Percentiles rank a stretch among this genome's conserved stretches.
Conservation (phyloP, 2,329 filamentous ascomycete species). For the Pseudogymnoascus sp. region DNA sequence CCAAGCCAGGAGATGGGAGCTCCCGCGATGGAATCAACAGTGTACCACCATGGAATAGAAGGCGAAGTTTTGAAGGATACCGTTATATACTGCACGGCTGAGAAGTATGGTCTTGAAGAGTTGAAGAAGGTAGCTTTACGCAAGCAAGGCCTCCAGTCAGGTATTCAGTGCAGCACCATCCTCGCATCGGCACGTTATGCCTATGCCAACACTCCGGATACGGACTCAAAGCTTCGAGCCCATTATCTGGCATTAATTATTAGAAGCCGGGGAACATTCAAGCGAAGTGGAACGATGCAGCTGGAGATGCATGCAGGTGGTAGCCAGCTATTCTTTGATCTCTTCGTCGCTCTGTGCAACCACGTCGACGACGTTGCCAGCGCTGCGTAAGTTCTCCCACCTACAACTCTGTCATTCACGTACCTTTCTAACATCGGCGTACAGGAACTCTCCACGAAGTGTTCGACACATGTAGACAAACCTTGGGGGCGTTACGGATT, state of each 20-base stretch:
- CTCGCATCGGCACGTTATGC: constrained; percentile 81
- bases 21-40: constrained; percentile 48
- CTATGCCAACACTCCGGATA: constrained; percentile 81
- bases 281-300: constrained; percentile 91
- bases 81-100: constrained; percentile 80
- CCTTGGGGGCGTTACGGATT: constrained; percentile 7
- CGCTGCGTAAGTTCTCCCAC: constrained; percentile 40
- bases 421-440: background rate
- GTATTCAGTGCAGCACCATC: constrained; percentile 78
- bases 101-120: constrained; percentile 74
- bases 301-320: constrained; percentile 86
- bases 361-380: constrained; percentile 67
- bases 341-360: constrained; percentile 89
- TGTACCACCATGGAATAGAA: constrained; percentile 48
- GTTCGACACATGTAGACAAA: constrained; percentile 10
- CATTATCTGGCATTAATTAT: constrained; percentile 93
- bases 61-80: constrained; percentile 76
- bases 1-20: constrained; percentile 24
- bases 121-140: constrained; percentile 76
- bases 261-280: constrained; percentile 78
- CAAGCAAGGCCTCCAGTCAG: constrained; percentile 80
- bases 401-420: background rate
- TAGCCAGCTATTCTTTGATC: constrained; percentile 77
- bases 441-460: constrained; percentile 13
- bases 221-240: constrained; percentile 80